Base-by-base conservation (phyloP, 2,329 filamentous ascomycete genomes). In the Clarireedia monteithiana region DNA sequence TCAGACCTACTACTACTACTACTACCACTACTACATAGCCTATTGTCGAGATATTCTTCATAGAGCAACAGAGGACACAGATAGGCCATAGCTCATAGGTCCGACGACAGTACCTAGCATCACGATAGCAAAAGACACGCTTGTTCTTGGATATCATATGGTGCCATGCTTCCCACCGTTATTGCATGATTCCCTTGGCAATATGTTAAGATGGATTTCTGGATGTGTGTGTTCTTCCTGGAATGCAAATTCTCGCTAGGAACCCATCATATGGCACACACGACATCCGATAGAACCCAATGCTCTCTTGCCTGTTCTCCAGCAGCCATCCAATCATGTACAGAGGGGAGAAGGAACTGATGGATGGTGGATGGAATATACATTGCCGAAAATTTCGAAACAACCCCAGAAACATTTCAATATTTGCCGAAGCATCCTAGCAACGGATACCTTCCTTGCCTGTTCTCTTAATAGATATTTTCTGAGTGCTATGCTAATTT, bases 51-150 rank as follows among this genome's bases (percentile, higher is more conserved):
- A 82, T 79, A 74, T 81, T 81, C 77, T 83, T 82, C 75, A 82
- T 84, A 84, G 80, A 81, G 76, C 80, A 77, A 76, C 65, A 66
- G 60, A 61, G 64, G 62, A 61, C 60, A 61, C 62, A 66, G 70
- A 66, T 66, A 67, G 71, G 76, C 76, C 77, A 75, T 78, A 79
- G 74, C 76, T 75, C 73, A 73, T 60, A 55, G 58, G 58, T 78
- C 77, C 76, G 73, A 77, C 73, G 75, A 75, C 75, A 82, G 79
- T 81, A 82, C 80, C 81, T 87, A 88, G 84, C 82, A 82, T 82
- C 80, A 84, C 80, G 83, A 83, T 88, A 88, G 85, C 84, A 86
- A 81, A 85, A 76, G 72, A 75, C 70, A 74, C 73, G 65, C 68
- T 68, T 68, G 57, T 68, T 69, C 66, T 66, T 67, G 68, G 68